phyloP scores from a whole-genome alignment of 805 yeast genomes.

The Metschnikowia peoriensis region DNA sequence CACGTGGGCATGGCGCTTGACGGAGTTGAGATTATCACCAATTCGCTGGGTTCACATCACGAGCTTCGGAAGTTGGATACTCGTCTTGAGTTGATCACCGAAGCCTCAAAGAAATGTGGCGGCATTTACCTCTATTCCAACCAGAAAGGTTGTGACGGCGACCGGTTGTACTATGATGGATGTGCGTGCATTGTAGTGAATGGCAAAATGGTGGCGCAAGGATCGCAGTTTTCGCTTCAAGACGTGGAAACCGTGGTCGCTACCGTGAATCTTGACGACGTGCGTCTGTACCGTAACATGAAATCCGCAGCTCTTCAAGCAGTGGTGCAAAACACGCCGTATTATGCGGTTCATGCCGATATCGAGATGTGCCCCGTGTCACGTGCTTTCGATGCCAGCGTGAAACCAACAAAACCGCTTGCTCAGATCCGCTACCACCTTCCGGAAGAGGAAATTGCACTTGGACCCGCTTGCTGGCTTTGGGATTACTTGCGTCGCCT shows the following conservation, averaged over 20 bases:
- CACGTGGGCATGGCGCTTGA: slow-evolving; percentile 88
- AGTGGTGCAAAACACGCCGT: slow-evolving; percentile 41
- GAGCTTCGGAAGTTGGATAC: slow-evolving; percentile 87
- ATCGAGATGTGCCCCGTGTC: slow-evolving; percentile 64
- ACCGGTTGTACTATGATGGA: slow-evolving; percentile 93
- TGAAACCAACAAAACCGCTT: slow-evolving; percentile 54
- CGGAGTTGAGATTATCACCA: slow-evolving; percentile 96
- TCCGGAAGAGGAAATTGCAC: slow-evolving; percentile 95
- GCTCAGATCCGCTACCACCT: slow-evolving; percentile 56
- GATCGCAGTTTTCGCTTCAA: slow-evolving; percentile 79
- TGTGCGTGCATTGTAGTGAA: slow-evolving; percentile 93
- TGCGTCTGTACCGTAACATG: slow-evolving; percentile 73
- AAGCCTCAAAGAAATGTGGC: slow-evolving; percentile 95
- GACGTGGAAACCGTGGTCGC: slow-evolving; percentile 97
- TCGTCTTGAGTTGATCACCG: slow-evolving; percentile 78
- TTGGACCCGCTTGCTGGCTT: slow-evolving; percentile 99
- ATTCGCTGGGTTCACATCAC: slow-evolving; percentile 97
- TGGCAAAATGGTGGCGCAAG: slow-evolving; percentile 91
- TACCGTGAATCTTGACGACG: slow-evolving; percentile 89
- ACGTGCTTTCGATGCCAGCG: slow-evolving; percentile 56
- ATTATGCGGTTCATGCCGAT: slow-evolving; percentile 58
- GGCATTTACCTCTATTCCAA: slow-evolving; percentile 92
- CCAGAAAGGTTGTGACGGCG: slow-evolving; percentile 98
- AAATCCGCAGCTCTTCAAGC: slow-evolving; percentile 79
- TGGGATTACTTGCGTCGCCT: slow-evolving; percentile 97